A percentile compares a stretch with the other conserved stretches of the same genome.
Evolutionary conservation across 129 eudicot genomes (phyloP).

Genomic region (carrot (Daucus carota)): DH1_v3.0 NC_030389.2:19911501-19912000

Average conservation of each 20-base stretch:
- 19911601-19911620: too few relatives aligned
- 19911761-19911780: background rate
- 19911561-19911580: too few relatives aligned
- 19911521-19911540: too few relatives aligned
- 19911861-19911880: constrained; percentile 63
- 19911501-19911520: too few relatives aligned
- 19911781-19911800: background rate
- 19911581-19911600: too few relatives aligned
- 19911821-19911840: background rate
- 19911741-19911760: background rate
- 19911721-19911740: too few relatives aligned
- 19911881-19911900: constrained; percentile 62
- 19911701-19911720: too few relatives aligned
- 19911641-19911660: too few relatives aligned
- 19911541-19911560: too few relatives aligned
- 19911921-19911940: constrained; percentile 94
- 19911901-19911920: constrained; percentile 67
- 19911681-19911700: too few relatives aligned
- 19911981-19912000: constrained; percentile 85
- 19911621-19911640: too few relatives aligned
- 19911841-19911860: constrained; percentile 16
- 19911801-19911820: background rate
- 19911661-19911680: too few relatives aligned
- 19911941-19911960: background rate
- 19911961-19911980: constrained; percentile 89